Percentiles rank a stretch among this genome's conserved stretches.
Evolutionary conservation across 495 filamentous ascomycete species (phyloP).

Genomic region (Cryomyces minteri): DNA sequence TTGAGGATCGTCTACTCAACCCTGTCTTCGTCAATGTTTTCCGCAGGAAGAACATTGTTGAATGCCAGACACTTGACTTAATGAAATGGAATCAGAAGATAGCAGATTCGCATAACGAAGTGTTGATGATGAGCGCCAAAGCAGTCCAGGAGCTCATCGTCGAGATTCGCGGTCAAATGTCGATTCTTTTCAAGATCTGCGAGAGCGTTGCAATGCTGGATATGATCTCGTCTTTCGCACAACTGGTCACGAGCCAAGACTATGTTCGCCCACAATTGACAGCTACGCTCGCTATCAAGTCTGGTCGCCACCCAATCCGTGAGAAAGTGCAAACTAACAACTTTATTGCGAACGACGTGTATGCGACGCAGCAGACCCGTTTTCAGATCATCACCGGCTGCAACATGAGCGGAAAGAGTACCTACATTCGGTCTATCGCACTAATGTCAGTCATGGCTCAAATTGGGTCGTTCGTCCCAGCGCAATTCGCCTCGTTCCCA

Average conservation of each 20-base stretch:
- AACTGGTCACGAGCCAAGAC: conserved; percentile 55
- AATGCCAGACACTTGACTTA: conserved; percentile 73
- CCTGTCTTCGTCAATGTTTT: conserved; percentile 63
- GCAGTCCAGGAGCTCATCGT: conserved; percentile 52
- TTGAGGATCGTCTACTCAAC: conserved; percentile 41
- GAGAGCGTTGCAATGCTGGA: conserved; percentile 83
- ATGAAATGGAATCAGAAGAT: conserved; percentile 38
- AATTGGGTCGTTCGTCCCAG: conserved; percentile 81
- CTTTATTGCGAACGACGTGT: conserved; percentile 81
- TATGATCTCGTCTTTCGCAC: conserved; percentile 67
- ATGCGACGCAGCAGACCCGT: conserved; percentile 53
- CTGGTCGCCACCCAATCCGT: conserved; percentile 66
- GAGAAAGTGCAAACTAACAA: conserved; percentile 48
- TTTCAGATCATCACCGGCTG: conserved; percentile 92
- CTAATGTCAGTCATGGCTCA: conserved; percentile 85
- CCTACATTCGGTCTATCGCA: conserved; percentile 77
- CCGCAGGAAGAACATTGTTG: conserved; percentile 50
- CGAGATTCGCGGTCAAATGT: conserved; percentile 45
- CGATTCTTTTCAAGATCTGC: conserved; percentile 54
- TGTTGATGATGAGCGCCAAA: conserved; percentile 57
- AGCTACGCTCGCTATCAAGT: conserved; percentile 58
- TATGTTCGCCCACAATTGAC: conserved; percentile 68
- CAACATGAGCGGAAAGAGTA: conserved; percentile 97
- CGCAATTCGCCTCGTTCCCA: conserved; percentile 62
- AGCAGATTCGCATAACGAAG: conserved; percentile 61